phyloP scores from a whole-genome alignment of 2,329 filamentous ascomycete genomes.

The Metarhizium rileyi region DNA sequence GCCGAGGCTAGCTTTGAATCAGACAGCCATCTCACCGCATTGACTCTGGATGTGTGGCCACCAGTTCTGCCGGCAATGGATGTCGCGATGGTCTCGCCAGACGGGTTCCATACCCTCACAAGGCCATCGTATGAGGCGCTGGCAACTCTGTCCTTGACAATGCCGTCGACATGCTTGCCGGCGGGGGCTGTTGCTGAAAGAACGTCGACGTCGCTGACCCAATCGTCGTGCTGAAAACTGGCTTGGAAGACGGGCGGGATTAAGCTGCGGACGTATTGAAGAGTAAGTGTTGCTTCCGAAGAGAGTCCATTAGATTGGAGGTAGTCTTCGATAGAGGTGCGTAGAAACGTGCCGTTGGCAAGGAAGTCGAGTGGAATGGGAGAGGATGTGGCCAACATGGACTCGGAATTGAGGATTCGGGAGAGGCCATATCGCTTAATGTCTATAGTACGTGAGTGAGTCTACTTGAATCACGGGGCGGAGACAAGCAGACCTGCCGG shows the following conservation, averaged over 20 bases:
- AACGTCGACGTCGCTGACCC: conserved; percentile 83
- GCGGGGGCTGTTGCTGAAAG: conserved; percentile 58
- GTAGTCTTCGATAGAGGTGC: conserved; percentile 84
- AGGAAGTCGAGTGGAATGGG: conserved; percentile 88
- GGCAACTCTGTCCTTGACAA: conserved; percentile 51
- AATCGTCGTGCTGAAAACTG: conserved; percentile 95
- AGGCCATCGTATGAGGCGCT: conserved; percentile 91
- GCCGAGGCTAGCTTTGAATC: conserved; percentile 71
- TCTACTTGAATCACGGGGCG: not conserved
- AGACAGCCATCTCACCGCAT: conserved; percentile 75
- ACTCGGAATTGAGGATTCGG: conserved; percentile 61
- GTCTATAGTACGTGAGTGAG: conserved; percentile 29
- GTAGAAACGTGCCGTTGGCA: conserved; percentile 85
- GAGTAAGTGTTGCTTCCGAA: conserved; percentile 72
- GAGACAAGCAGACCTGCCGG: conserved; percentile 38
- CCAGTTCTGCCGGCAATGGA: conserved; percentile 57
- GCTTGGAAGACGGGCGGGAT: conserved; percentile 83
- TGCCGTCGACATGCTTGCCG: conserved; percentile 33
- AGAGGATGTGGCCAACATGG: conserved; percentile 54
- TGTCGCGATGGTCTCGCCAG: conserved; percentile 73
- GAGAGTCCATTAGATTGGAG: conserved; percentile 79
- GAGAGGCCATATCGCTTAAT: conserved; percentile 63
- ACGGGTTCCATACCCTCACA: conserved; percentile 80
- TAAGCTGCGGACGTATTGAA: conserved; percentile 89
- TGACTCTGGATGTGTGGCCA: conserved; percentile 68